Conservation (phyloP, 116 monocot species). For the Posidonia oceanica region DNA sequence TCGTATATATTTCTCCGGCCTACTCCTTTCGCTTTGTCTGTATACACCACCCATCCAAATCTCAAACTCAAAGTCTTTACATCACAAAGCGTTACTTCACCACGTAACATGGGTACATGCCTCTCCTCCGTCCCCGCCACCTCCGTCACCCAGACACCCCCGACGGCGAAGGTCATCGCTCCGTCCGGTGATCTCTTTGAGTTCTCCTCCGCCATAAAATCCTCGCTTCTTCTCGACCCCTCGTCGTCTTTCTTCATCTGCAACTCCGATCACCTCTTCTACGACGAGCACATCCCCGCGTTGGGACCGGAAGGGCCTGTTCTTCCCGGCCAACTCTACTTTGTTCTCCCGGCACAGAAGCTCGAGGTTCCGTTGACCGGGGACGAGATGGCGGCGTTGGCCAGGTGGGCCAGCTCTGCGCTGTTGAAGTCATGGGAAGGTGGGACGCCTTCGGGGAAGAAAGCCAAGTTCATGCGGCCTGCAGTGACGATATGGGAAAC, state of each 20-base stretch:
- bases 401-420: constrained; percentile 23
- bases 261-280: constrained; percentile 25
- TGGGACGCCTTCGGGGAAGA: neutral
- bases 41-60: too few relatives aligned
- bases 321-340: constrained; percentile 27
- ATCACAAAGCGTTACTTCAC: too few relatives aligned
- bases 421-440: neutral
- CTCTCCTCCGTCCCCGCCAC: neutral
- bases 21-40: too few relatives aligned
- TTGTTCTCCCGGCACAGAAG: constrained; percentile 17
- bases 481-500: neutral
- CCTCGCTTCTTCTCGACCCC: constrained; percentile 11
- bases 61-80: too few relatives aligned
- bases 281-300: constrained; percentile 10
- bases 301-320: constrained; percentile 12
- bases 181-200: constrained; percentile 1
- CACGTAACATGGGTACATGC: neutral
- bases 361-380: constrained; percentile 6
- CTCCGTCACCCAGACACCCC: neutral
- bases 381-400: constrained; percentile 14
- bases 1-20: too few relatives aligned
- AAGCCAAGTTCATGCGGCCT: neutral
- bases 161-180: constrained; percentile 9
- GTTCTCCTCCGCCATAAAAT: constrained; percentile 2
- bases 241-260: constrained; percentile 16